Percentiles rank a stretch among this genome's conserved stretches.
Conservation (phyloP, 202 grass and related monocot genomes). For the Panicum hallii region DNA sequence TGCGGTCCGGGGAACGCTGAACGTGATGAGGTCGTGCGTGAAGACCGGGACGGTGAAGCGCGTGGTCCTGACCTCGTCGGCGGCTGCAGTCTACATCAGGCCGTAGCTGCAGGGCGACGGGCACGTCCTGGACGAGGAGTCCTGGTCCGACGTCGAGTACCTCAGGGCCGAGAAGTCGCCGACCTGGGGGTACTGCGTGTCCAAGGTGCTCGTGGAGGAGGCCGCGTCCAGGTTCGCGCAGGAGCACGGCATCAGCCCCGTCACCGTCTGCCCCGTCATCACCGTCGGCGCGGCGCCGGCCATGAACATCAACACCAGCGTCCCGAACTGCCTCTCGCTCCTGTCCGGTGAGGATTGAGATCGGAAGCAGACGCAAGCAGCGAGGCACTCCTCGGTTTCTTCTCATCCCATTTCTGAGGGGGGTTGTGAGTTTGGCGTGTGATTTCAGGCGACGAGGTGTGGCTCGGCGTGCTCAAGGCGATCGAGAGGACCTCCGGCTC, state of each 20-base stretch:
- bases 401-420: no score
- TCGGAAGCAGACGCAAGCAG: not conserved
- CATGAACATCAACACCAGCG: not conserved
- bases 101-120: slow-evolving; percentile 47
- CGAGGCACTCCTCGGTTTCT: no score
- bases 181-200: slow-evolving; percentile 55
- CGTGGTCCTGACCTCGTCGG: slow-evolving; percentile 72
- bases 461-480: slow-evolving; percentile 32
- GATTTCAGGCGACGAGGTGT: slow-evolving; percentile 46
- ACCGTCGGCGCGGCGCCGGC: slow-evolving; percentile 45
- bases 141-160: slow-evolving; percentile 70
- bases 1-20: slow-evolving; percentile 58
- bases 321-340: slow-evolving; percentile 48
- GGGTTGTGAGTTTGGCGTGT: no score
- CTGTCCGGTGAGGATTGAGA: slow-evolving; percentile 49
- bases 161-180: slow-evolving; percentile 30
- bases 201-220: slow-evolving; percentile 68
- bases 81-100: slow-evolving; percentile 34
- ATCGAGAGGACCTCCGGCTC: slow-evolving; percentile 46
- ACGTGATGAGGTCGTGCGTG: slow-evolving; percentile 74
- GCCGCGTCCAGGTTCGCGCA: slow-evolving; percentile 59
- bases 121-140: slow-evolving; percentile 47
- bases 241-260: slow-evolving; percentile 64
- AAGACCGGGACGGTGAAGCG: slow-evolving; percentile 61
- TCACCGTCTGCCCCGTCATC: slow-evolving; percentile 49